Evolutionary conservation across 1,139 yeast genomes (phyloP).

Genomic region (Debaryomyces fabryi): DNA sequence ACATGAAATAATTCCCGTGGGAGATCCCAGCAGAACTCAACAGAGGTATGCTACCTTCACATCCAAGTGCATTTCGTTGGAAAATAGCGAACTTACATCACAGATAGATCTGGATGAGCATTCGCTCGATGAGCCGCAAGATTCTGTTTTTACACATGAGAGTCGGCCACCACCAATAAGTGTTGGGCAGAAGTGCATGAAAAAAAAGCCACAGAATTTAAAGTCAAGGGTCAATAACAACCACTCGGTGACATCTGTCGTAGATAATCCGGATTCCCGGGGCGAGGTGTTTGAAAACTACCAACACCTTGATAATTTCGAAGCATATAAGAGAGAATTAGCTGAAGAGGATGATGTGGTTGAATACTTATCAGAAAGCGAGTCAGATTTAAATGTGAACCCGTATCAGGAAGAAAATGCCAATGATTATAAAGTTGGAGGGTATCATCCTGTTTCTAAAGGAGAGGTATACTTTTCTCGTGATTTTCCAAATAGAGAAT

Average conservation of each 20-base stretch:
- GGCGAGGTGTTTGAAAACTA: not conserved
- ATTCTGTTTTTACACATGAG: not conserved
- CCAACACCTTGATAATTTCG: not conserved
- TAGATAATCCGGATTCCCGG: not conserved
- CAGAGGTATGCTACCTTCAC: constrained; percentile 36
- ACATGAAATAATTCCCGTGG: constrained; percentile 8
- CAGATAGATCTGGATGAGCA: constrained; percentile 18
- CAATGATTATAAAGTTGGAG: constrained; percentile 42
- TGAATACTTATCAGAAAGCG: constrained; percentile 24
- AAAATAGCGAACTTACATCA: constrained; percentile 45
- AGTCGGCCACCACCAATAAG: not conserved
- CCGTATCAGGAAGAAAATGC: constrained; percentile 44
- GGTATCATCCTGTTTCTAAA: constrained; percentile 45
- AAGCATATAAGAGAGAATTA: constrained; percentile 10
- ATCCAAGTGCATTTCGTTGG: constrained; percentile 43
- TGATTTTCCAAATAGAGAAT: constrained; percentile 25
- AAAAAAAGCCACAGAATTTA: not conserved
- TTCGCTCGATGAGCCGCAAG: constrained; percentile 1
- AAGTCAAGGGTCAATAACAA: not conserved
- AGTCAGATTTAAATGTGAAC: constrained; percentile 31
- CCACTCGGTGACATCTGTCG: not conserved
- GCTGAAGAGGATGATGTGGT: constrained; percentile 10
- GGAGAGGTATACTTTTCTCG: constrained; percentile 41
- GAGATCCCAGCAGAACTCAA: constrained; percentile 2
- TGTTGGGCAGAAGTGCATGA: not conserved